A percentile compares a stretch with the other conserved stretches of the same genome.
Conservation (phyloP, 768 basidiomycete species). For the Mycena pura region DNA sequence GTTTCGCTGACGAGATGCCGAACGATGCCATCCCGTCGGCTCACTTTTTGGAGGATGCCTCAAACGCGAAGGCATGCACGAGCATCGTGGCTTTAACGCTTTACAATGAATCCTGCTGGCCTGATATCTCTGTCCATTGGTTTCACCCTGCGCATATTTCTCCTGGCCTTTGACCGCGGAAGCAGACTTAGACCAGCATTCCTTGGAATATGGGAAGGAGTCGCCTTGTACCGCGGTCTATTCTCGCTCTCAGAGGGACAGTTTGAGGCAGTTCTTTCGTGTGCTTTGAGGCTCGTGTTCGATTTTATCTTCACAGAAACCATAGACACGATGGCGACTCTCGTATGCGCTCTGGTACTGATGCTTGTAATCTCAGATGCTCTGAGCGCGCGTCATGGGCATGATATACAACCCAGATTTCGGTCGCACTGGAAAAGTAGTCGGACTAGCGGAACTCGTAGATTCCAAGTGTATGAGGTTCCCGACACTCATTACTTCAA, state of each 20-base stretch:
- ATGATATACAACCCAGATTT: neutral
- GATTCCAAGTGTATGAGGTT: neutral
- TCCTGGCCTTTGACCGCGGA: conserved; percentile 27
- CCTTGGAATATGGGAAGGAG: conserved; percentile 53
- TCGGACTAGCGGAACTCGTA: neutral
- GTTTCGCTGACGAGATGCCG: too few relatives aligned
- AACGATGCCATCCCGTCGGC: too few relatives aligned
- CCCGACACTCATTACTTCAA: neutral
- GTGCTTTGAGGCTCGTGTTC: conserved; percentile 48
- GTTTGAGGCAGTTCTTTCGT: conserved; percentile 50
- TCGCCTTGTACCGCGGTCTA: conserved; percentile 46
- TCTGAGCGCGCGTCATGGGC: conserved; percentile 6
- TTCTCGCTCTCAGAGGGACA: conserved; percentile 27
- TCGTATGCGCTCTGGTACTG: conserved; percentile 17
- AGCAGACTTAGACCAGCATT: conserved; percentile 41
- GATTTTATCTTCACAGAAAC: conserved; percentile 50
- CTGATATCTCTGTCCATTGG: conserved; percentile 35
- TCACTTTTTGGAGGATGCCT: too few relatives aligned
- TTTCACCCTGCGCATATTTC: conserved; percentile 8
- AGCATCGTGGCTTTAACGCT: neutral
- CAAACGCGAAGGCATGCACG: conserved; percentile 4
- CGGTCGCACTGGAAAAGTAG: neutral
- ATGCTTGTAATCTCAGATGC: conserved; percentile 17
- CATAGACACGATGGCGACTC: conserved; percentile 12
- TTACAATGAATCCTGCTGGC: conserved; percentile 49